Conservation (phyloP, 192 early-diverging fungal genomes). For the Chytriomyces sp. region DNA sequence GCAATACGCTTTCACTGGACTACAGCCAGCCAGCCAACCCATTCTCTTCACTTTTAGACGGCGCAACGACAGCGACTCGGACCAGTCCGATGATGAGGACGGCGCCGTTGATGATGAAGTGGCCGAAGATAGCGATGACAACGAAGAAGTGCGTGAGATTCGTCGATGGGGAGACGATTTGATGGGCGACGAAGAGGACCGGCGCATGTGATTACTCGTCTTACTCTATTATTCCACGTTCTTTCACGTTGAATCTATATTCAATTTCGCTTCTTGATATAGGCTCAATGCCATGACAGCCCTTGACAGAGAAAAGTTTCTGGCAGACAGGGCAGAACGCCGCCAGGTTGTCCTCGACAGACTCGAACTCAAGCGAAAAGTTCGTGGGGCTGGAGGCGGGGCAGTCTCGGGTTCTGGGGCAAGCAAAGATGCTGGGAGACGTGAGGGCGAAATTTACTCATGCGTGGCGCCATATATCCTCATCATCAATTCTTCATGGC, state of each 20-base stretch:
- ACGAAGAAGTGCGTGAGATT: slow-evolving; percentile 63
- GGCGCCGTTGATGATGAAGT: slow-evolving; percentile 18
- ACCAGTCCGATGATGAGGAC: not conserved
- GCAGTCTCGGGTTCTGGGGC: not conserved
- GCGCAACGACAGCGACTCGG: slow-evolving; percentile 25
- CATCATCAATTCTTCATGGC: not conserved
- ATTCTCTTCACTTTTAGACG: not conserved
- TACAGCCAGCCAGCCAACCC: not conserved
- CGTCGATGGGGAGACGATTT: slow-evolving; percentile 77
- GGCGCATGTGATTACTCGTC: slow-evolving; percentile 34
- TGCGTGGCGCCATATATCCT: not conserved
- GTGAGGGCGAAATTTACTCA: not conserved
- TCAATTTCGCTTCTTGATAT: not conserved
- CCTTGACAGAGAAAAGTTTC: slow-evolving; percentile 77
- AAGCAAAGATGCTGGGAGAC: not conserved
- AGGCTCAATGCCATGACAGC: slow-evolving; percentile 67
- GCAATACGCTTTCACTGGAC: not conserved
- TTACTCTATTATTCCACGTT: not conserved
- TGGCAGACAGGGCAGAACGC: slow-evolving; percentile 74
- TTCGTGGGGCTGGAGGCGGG: not conserved
- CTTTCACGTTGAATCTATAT: not conserved
- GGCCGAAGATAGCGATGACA: slow-evolving; percentile 48
- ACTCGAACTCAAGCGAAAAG: slow-evolving; percentile 22
- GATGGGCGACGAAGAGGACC: slow-evolving; percentile 74
- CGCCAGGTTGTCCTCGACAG: slow-evolving; percentile 20